Conservation (phyloP, 495 filamentous ascomycete genomes). For the Cryomyces antarcticus region DNA sequence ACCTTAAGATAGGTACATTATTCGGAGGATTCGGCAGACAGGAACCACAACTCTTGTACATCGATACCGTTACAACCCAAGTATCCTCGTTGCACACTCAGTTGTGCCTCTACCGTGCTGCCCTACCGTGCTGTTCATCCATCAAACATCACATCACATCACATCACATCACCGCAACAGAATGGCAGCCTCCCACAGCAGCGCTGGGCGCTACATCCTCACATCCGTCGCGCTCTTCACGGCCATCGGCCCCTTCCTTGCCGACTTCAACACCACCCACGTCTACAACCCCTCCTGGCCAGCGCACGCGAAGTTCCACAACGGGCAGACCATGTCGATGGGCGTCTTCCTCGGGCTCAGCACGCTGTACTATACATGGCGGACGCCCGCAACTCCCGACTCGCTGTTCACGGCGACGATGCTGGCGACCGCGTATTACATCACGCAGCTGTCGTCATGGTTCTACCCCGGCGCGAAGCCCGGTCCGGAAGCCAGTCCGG, state of each 20-base stretch:
- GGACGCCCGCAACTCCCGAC: neutral
- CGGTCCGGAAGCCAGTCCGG: no score
- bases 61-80: no score
- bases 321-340: conserved; percentile 15
- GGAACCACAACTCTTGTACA: no score
- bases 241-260: neutral
- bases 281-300: conserved; percentile 16
- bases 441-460: conserved; percentile 3
- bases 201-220: neutral
- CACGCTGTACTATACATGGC: conserved; percentile 7
- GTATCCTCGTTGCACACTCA: no score
- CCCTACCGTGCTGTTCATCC: no score
- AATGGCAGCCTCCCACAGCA: neutral
- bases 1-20: no score
- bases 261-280: conserved; percentile 9
- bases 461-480: conserved; percentile 6
- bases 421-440: conserved; percentile 6
- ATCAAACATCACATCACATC: neutral
- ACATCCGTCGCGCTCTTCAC: neutral
- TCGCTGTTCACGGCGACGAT: conserved; percentile 3
- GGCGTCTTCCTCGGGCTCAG: conserved; percentile 5
- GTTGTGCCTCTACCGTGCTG: no score
- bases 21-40: no score
- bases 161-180: neutral
- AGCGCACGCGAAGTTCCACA: conserved; percentile 18